Evolutionary conservation across 306 rosid genomes (phyloP).

Genomic region (Cicer yamashitae): DNA sequence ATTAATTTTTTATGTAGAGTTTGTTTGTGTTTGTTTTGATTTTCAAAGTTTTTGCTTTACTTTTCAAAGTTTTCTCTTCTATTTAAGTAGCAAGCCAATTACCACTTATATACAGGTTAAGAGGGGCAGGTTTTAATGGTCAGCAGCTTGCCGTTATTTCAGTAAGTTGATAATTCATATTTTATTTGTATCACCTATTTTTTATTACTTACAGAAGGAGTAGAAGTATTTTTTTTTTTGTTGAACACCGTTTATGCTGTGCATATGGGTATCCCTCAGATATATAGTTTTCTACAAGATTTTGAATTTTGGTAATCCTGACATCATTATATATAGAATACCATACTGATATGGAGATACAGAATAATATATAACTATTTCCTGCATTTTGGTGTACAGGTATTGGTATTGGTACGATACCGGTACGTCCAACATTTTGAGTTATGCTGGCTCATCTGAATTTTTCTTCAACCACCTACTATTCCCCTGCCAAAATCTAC

Average conservation of each 20-base stretch:
- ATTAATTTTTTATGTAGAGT: slow-evolving; percentile 13
- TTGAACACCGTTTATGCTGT: slow-evolving; percentile 18
- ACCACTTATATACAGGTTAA: slow-evolving; percentile 61
- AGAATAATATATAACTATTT: slow-evolving; percentile 19
- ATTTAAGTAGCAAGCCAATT: no score
- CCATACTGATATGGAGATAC: slow-evolving; percentile 27
- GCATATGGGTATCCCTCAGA: slow-evolving; percentile 7
- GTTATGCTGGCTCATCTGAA: slow-evolving; percentile 16
- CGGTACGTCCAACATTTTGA: slow-evolving; percentile 29
- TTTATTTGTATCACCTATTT: slow-evolving; percentile 31
- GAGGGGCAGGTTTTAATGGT: slow-evolving; percentile 71
- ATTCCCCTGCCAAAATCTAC: slow-evolving; percentile 15
- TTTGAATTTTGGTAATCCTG: slow-evolving; percentile 16
- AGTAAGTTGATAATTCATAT: slow-evolving; percentile 54
- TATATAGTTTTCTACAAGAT: slow-evolving; percentile 7
- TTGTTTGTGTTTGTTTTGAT: background rate
- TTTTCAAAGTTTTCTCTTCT: no score
- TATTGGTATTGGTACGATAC: slow-evolving; percentile 34
- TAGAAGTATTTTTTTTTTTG: background rate
- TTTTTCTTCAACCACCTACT: slow-evolving; percentile 10
- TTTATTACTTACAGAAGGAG: slow-evolving; percentile 1
- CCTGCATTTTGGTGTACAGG: slow-evolving; percentile 36
- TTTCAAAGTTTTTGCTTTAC: slow-evolving; percentile 27
- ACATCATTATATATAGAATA: slow-evolving; percentile 27
- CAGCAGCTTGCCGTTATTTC: slow-evolving; percentile 90